Evolutionary conservation across 305 asterid genomes (phyloP).

Genomic region (Plantago coronopus): DNA sequence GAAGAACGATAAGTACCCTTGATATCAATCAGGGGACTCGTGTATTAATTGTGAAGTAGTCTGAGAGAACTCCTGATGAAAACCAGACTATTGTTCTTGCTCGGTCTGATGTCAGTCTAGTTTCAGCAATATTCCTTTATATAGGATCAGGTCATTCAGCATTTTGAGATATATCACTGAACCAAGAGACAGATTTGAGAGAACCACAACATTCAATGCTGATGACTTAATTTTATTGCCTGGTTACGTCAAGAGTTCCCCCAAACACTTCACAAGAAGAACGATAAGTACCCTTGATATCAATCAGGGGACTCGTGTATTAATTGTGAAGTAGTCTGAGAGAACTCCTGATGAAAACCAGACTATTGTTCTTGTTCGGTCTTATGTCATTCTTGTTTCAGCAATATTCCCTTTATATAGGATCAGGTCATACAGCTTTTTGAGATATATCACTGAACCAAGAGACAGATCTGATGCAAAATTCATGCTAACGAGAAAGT

Average conservation of each 20-base stretch:
- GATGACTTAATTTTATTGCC: background rate
- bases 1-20: too few relatives aligned
- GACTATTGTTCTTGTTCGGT: constrained; percentile 9
- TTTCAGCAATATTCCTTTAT: too few relatives aligned
- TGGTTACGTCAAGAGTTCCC: constrained; percentile 44
- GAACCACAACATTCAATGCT: too few relatives aligned
- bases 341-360: constrained; percentile 27
- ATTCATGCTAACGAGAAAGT: background rate
- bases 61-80: too few relatives aligned
- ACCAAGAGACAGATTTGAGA: background rate
- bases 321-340: constrained; percentile 33
- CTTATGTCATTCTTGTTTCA: background rate
- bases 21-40: too few relatives aligned
- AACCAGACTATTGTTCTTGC: too few relatives aligned
- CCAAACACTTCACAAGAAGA: constrained; percentile 55
- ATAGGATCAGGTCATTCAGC: background rate
- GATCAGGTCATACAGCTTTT: background rate
- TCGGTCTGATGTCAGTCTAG: too few relatives aligned
- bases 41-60: too few relatives aligned
- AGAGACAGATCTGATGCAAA: background rate
- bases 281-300: background rate
- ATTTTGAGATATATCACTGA: background rate
- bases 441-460: background rate
- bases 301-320: background rate
- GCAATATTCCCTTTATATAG: constrained; percentile 21